These are phyloP conservation scores for Mortierella sp. DNA, from an alignment of 371 early-diverging fungal genomes.

Conservation along the genomic window DNA sequence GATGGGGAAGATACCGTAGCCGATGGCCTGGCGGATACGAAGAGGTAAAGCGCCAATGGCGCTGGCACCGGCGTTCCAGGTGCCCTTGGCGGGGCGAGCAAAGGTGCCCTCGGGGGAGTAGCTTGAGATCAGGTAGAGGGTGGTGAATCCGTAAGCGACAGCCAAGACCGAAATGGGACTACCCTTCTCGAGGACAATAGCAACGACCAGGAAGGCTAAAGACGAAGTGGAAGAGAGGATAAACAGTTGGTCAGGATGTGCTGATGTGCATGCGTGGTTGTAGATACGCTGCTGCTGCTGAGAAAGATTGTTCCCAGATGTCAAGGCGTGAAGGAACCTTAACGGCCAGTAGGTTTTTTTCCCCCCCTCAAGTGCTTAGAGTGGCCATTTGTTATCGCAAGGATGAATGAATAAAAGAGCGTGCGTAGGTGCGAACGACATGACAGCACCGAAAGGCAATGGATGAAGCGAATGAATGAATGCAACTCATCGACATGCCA, in stretches of 20 bases:
- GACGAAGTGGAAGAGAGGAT: not conserved
- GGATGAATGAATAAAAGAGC: too few relatives aligned
- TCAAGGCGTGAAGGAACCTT: not conserved
- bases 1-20: constrained; percentile 61
- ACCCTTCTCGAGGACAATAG: constrained; percentile 39
- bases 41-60: constrained; percentile 21
- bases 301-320: not conserved
- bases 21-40: constrained; percentile 31
- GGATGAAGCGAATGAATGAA: too few relatives aligned
- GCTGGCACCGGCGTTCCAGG: constrained; percentile 41
- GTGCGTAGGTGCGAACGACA: too few relatives aligned
- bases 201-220: constrained; percentile 46
- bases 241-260: not conserved
- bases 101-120: constrained; percentile 64
- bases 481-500: too few relatives aligned
- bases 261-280: not conserved
- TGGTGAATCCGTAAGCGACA: constrained; percentile 68
- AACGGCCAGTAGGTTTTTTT: not conserved
- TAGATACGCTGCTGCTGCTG: not conserved
- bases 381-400: not conserved
- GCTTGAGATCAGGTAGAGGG: constrained; percentile 69
- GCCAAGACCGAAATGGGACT: constrained; percentile 55
- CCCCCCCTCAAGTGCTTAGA: too few relatives aligned
- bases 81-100: constrained; percentile 60
- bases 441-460: too few relatives aligned